These are phyloP conservation scores for Typha latifolia DNA, from an alignment of 176 grass and related monocot species.

Conservation along the genomic window DNA sequence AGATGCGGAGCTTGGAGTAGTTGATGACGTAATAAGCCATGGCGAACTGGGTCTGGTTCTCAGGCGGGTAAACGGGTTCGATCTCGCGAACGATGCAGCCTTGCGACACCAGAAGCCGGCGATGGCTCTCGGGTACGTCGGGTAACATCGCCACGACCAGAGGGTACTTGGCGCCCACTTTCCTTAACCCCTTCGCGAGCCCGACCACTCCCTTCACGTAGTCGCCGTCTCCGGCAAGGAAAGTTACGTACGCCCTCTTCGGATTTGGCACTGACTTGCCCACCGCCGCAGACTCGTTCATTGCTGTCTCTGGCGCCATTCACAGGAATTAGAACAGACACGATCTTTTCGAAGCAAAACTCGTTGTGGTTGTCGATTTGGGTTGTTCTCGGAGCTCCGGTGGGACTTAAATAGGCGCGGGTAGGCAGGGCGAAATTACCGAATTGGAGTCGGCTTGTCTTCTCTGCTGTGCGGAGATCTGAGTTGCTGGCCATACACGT, in stretches of 20 bases:
- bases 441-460: background rate
- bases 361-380: constrained; percentile 10
- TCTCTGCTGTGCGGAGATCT: background rate
- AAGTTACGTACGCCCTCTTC: constrained; percentile 55
- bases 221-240: constrained; percentile 72
- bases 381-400: background rate
- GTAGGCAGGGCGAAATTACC: background rate
- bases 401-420: constrained; percentile 35
- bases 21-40: constrained; percentile 94
- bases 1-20: constrained; percentile 96
- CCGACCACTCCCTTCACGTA: constrained; percentile 82
- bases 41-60: constrained; percentile 87
- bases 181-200: constrained; percentile 68
- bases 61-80: constrained; percentile 68
- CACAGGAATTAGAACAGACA: background rate
- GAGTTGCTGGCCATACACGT: constrained; percentile 16
- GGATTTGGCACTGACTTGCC: constrained; percentile 13
- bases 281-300: constrained; percentile 21
- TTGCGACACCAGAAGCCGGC: constrained; percentile 47
- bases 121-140: constrained; percentile 71
- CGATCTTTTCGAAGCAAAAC: background rate
- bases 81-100: constrained; percentile 83
- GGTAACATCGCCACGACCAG: constrained; percentile 70
- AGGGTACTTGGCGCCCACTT: constrained; percentile 45
- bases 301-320: constrained; percentile 46